phyloP scores from a whole-genome alignment of 2,329 filamentous ascomycete genomes.

The Geoglossum cookeanum region DNA sequence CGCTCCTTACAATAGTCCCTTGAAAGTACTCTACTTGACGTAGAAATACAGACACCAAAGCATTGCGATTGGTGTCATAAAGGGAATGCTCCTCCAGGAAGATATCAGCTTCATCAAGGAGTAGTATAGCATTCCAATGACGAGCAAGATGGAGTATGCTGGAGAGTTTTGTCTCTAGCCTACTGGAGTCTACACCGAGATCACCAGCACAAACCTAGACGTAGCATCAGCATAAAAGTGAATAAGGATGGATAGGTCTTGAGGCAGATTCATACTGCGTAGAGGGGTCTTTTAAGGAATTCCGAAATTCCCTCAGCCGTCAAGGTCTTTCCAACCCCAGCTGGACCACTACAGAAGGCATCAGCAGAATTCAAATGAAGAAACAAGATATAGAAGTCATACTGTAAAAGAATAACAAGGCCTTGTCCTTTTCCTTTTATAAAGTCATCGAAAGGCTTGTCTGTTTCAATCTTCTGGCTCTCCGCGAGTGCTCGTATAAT shows the following conservation, averaged over 20 bases:
- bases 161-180: neutral
- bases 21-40: neutral
- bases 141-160: constrained; percentile 21
- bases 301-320: neutral
- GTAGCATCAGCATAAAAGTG: neutral
- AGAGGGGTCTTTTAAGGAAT: neutral
- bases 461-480: constrained; percentile 1
- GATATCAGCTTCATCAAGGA: constrained; percentile 31
- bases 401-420: constrained; percentile 1
- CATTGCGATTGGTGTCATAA: neutral
- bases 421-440: neutral
- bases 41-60: neutral
- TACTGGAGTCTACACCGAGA: neutral
- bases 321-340: neutral
- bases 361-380: neutral
- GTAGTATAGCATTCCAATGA: constrained; percentile 31
- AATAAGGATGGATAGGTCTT: neutral
- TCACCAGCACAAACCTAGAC: neutral
- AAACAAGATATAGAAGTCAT: neutral
- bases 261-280: neutral
- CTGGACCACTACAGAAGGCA: neutral
- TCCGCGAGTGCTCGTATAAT: constrained; percentile 8
- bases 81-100: constrained; percentile 21
- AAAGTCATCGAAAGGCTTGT: neutral
- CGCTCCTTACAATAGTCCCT: no score